These are phyloP conservation scores for Irpex sp. DNA, from an alignment of 1,284 basidiomycete species.

Conservation along the genomic window DNA sequence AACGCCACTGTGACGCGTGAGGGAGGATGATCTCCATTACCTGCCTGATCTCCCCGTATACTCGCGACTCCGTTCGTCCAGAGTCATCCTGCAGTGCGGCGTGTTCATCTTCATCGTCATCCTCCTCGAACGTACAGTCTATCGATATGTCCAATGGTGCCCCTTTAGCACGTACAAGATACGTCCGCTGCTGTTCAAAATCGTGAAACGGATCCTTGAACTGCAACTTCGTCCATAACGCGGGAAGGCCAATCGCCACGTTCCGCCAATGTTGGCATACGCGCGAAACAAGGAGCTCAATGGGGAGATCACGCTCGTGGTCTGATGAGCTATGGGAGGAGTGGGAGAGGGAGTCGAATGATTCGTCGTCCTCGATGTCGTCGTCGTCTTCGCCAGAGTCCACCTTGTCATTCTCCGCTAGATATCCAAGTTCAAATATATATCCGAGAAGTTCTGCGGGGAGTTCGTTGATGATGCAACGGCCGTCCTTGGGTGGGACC, in stretches of 20 bases:
- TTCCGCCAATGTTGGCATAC: conserved; percentile 34
- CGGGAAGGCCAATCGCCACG: conserved; percentile 26
- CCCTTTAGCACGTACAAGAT: conserved; percentile 42
- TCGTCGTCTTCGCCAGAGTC: conserved; percentile 20
- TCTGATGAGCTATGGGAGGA: not conserved
- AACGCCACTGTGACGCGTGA: conserved; percentile 47
- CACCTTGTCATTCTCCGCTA: conserved; percentile 26
- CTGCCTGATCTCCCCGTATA: conserved; percentile 25
- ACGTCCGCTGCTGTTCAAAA: conserved; percentile 37
- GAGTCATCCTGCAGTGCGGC: conserved; percentile 21
- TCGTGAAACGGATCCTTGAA: conserved; percentile 27
- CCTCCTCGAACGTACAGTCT: conserved; percentile 32
- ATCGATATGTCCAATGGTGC: conserved; percentile 45
- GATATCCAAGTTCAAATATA: conserved; percentile 51
- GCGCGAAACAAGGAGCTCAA: conserved; percentile 37
- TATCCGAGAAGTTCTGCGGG: conserved; percentile 56
- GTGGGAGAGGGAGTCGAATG: conserved; percentile 1
- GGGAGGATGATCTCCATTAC: conserved; percentile 49
- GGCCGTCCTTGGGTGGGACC: conserved; percentile 37
- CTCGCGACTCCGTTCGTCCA: conserved; percentile 19
- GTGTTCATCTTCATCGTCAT: conserved; percentile 25
- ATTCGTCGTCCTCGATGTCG: conserved; percentile 21
- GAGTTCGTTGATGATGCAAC: conserved; percentile 52
- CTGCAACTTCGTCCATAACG: conserved; percentile 27
- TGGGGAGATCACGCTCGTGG: conserved; percentile 17